These are phyloP conservation scores for Clarireedia monteithiana DNA, from an alignment of 2,329 filamentous ascomycete genomes.

Conservation along the genomic window DNA sequence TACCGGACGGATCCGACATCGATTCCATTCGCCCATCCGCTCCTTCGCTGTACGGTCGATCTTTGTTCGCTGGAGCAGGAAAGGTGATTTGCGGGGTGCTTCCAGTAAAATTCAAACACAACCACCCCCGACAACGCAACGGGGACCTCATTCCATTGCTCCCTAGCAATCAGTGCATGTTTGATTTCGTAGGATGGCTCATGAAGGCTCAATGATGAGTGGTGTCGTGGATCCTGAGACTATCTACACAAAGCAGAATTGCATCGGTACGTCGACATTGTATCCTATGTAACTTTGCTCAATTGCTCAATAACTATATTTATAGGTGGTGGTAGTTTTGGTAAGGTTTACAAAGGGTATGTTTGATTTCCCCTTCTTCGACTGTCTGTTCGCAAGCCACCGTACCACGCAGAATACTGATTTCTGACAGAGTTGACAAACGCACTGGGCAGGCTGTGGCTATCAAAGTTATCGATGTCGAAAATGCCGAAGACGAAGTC, in stretches of 20 bases:
- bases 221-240: constrained; percentile 73
- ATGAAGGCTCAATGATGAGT: constrained; percentile 31
- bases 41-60: too few relatives aligned
- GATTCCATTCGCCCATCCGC: too few relatives aligned
- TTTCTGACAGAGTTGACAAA: constrained; percentile 67
- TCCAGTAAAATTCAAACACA: constrained; percentile 3
- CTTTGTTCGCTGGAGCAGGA: too few relatives aligned
- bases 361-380: constrained; percentile 19
- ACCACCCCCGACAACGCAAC: neutral
- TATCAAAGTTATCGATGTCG: constrained; percentile 98
- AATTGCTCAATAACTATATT: constrained; percentile 20
- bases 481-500: constrained; percentile 97
- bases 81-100: constrained; percentile 1
- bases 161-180: neutral
- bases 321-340: constrained; percentile 89
- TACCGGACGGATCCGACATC: too few relatives aligned
- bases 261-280: constrained; percentile 55
- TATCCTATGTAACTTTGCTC: constrained; percentile 7
- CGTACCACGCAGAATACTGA: constrained; percentile 13
- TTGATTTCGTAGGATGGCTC: constrained; percentile 22
- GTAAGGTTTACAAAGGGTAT: constrained; percentile 97
- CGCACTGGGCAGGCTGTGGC: constrained; percentile 88
- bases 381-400: neutral
- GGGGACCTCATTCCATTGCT: constrained; percentile 4
- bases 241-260: constrained; percentile 88